Evolutionary conservation across 2,329 filamentous ascomycete genomes (phyloP).

Genomic region (Apiospora saccharicola): DNA sequence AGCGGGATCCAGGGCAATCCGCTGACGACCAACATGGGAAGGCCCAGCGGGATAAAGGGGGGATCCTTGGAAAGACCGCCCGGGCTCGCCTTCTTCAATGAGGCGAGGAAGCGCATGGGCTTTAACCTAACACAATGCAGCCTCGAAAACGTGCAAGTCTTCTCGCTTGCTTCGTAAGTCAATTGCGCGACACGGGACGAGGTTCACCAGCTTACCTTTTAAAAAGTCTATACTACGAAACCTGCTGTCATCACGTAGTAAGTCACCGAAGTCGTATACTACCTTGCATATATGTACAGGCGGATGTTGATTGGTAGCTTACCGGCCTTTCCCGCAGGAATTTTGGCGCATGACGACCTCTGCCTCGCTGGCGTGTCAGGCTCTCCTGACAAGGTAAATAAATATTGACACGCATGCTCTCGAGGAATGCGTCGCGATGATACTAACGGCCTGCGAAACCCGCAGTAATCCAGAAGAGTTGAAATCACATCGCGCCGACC

Average conservation of each 20-base stretch:
- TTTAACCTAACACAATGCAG: conserved; percentile 62
- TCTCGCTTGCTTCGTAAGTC: conserved; percentile 61
- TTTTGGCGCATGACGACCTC: conserved; percentile 65
- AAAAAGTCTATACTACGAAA: conserved; percentile 61
- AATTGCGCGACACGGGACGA: not conserved
- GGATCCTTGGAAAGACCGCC: conserved; percentile 59
- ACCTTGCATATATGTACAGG: conserved; percentile 27
- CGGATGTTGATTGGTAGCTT: not conserved
- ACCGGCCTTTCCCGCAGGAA: conserved; percentile 50
- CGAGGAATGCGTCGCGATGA: conserved; percentile 26
- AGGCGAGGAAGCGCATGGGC: conserved; percentile 66
- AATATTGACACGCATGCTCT: not conserved
- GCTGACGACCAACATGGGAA: conserved; percentile 43
- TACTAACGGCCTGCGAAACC: conserved; percentile 28
- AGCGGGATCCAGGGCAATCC: conserved; percentile 56
- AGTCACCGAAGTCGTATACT: conserved; percentile 32
- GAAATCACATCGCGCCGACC: conserved; percentile 54
- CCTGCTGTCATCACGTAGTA: conserved; percentile 60
- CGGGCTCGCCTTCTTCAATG: conserved; percentile 67
- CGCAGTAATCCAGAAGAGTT: conserved; percentile 51
- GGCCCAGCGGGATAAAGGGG: conserved; percentile 59
- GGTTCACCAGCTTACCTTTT: not conserved
- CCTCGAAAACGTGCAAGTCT: conserved; percentile 66
- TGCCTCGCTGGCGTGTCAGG: conserved; percentile 64
- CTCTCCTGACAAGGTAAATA: conserved; percentile 60